Conservation (phyloP, 495 filamentous ascomycete genomes). For the Daldinia decipiens region DNA sequence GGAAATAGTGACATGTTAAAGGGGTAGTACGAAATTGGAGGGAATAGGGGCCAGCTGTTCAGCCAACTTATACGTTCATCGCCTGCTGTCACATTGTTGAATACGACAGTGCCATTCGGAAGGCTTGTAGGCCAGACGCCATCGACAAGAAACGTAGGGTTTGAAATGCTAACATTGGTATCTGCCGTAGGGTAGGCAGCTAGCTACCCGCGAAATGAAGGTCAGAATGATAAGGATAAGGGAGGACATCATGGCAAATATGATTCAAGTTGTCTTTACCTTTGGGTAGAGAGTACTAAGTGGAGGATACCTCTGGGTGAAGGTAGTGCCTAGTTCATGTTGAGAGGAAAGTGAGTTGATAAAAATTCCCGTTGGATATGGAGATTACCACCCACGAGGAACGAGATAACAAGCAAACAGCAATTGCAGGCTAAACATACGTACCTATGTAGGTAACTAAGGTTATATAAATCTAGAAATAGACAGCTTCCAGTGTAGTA, state of each 20-base stretch:
- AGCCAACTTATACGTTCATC: constrained; percentile 16
- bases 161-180: not conserved
- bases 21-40: not conserved
- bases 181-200: not conserved
- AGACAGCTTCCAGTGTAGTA: no score
- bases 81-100: not conserved
- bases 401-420: not conserved
- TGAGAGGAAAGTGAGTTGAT: no score
- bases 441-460: no score
- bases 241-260: not conserved
- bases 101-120: constrained; percentile 13
- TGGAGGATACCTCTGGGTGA: not conserved
- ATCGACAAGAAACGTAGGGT: not conserved
- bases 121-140: not conserved
- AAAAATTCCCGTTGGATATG: not conserved
- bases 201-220: not conserved
- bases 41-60: not conserved
- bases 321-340: not conserved
- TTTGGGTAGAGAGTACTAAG: not conserved
- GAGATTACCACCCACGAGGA: not conserved
- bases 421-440: not conserved
- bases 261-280: not conserved
- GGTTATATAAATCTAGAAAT: no score
- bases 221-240: constrained; percentile 1
- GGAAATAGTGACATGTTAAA: not conserved